Evolutionary conservation across 805 yeast genomes (phyloP).

Genomic region (Sugiyamaella boreocaroliniensis): DNA sequence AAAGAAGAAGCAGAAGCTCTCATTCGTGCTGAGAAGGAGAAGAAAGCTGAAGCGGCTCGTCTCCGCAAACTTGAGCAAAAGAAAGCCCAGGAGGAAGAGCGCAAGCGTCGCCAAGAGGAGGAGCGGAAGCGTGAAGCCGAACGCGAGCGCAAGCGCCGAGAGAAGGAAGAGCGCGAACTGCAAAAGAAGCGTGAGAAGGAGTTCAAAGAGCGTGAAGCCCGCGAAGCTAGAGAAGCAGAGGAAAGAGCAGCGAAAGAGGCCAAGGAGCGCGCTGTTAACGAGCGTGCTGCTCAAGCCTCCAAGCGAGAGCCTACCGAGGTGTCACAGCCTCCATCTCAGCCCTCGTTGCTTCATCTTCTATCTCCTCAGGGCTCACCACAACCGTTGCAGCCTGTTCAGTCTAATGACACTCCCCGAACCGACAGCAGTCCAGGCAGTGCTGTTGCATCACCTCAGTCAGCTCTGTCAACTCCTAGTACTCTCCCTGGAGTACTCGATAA

Average conservation of each 20-base stretch:
- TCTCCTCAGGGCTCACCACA: background rate
- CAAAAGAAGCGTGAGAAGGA: slow-evolving; percentile 13
- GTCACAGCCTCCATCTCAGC: background rate
- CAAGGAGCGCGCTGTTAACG: slow-evolving; percentile 14
- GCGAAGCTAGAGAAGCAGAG: slow-evolving; percentile 10
- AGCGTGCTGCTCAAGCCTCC: background rate
- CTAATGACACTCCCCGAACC: slow-evolving; percentile 5
- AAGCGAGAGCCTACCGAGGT: background rate
- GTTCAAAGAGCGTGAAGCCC: slow-evolving; percentile 15
- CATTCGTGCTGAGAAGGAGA: slow-evolving; percentile 22
- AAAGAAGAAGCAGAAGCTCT: slow-evolving; percentile 26
- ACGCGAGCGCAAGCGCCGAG: slow-evolving; percentile 23
- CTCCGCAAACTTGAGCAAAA: slow-evolving; percentile 26
- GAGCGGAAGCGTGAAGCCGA: slow-evolving; percentile 19
- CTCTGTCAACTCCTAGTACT: slow-evolving; percentile 1
- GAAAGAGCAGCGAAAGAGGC: slow-evolving; percentile 21
- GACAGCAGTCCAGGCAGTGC: background rate
- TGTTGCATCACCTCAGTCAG: background rate
- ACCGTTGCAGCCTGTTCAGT: background rate
- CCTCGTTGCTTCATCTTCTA: background rate
- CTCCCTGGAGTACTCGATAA: background rate
- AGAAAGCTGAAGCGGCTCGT: slow-evolving; percentile 26
- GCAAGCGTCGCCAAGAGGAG: slow-evolving; percentile 19
- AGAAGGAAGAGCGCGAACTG: slow-evolving; percentile 30
- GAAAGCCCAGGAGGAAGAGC: slow-evolving; percentile 24